Conservation (phyloP, 306 rosid genomes). For the Cucumis cinereus region DNA sequence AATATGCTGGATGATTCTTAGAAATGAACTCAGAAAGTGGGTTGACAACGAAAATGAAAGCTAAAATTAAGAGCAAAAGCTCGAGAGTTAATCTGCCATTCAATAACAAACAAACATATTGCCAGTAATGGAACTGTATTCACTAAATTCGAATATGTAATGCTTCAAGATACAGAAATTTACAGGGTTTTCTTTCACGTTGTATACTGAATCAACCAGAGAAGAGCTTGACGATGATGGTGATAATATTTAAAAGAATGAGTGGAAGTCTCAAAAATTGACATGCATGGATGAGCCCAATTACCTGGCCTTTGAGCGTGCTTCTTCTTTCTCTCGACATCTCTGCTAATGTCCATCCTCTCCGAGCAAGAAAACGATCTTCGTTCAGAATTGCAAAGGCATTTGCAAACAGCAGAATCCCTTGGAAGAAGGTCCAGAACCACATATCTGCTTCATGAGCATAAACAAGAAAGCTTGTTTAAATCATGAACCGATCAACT, state of each 20-base stretch:
- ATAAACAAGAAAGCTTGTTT: neutral
- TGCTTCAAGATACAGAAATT: neutral
- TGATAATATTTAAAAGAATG: slow-evolving; percentile 37
- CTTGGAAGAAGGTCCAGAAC: slow-evolving; percentile 60
- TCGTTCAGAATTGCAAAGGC: slow-evolving; percentile 82
- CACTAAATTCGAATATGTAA: neutral
- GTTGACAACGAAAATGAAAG: neutral
- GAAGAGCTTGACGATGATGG: slow-evolving; percentile 41
- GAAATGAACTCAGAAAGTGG: neutral
- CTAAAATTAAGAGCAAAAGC: neutral
- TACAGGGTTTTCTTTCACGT: neutral
- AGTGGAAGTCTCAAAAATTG: slow-evolving; percentile 71
- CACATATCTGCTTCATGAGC: slow-evolving; percentile 31
- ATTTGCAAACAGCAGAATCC: slow-evolving; percentile 55
- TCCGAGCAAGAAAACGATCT: slow-evolving; percentile 64
- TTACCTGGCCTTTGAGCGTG: slow-evolving; percentile 53
- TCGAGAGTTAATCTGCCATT: neutral
- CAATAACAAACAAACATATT: neutral
- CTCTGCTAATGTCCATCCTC: slow-evolving; percentile 69
- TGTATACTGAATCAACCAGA: slow-evolving; percentile 26
- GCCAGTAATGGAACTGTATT: neutral
- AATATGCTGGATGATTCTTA: neutral
- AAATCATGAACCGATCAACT: neutral
- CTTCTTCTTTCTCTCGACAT: slow-evolving; percentile 38
- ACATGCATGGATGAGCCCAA: slow-evolving; percentile 55